Evolutionary conservation across 2,329 filamentous ascomycete species (phyloP), one percentile per base, ranked within the genome.

Genomic region (Clonostachys chloroleuca): DNA sequence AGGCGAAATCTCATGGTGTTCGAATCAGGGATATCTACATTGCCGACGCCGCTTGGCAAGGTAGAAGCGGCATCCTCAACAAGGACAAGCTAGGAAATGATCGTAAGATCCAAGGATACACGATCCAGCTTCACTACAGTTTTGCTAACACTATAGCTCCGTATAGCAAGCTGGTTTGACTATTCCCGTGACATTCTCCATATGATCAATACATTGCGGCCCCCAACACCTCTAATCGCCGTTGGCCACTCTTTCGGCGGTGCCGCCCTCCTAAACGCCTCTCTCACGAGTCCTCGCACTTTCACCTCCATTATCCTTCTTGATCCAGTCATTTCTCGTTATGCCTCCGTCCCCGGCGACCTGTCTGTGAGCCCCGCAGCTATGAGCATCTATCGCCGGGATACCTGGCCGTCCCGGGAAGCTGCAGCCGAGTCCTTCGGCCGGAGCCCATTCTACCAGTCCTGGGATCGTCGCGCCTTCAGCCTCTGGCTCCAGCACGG

Each of bases 161-260:
- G 10, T 34, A 13, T 53, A 92, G 87, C 91, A 35, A 83, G 81
- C 56, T 97, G 92, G 92, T 77, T 84, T 52, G 92, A 97, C 67
- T 84, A 94, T 63, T 72, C 88, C 42, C 83, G 92, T 42, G 92
- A 97, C 64, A 80, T 96, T 5, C 77, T 94, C 16, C 83, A 92
- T 60, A 80, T 96, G 67, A 78, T 94, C 69, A 96, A 96, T 66
- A 75, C 81, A 46, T 92, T 96, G 68, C 87, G 89, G 40, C 70
- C 76, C 78, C 86, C 88, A 12, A 86, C 87, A 1, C 92, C 92
- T 2, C 73, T 96, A 17, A 68, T 96, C 52, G 92, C 89, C 48
- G 67, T 97, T 30, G 92, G 90, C 14, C 92, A 97, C 68, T 95
- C 89, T 56, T 92, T 95, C 74, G 92, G 92, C 55, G 91, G 79